Evolutionary conservation across 2,329 filamentous ascomycete species (phyloP).

Genomic region (Hypoxylon sp.): DNA sequence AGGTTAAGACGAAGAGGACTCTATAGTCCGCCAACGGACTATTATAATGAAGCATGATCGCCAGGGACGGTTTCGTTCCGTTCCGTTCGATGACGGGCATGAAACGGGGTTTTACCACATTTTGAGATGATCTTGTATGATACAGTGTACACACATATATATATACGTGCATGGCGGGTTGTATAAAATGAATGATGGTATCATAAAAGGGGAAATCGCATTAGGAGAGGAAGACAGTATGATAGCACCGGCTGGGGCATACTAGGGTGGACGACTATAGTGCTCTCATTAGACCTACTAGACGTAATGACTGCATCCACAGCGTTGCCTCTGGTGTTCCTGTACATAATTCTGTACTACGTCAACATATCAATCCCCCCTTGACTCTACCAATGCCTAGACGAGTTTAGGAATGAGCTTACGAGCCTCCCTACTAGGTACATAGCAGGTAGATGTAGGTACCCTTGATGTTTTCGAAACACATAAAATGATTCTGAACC

Average conservation of each 20-base stretch:
- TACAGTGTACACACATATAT: not conserved
- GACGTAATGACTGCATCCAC: not conserved
- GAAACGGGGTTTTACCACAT: not conserved
- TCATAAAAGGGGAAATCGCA: not conserved
- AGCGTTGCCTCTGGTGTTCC: constrained; percentile 10
- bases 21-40: constrained; percentile 57
- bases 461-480: not conserved
- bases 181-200: not conserved
- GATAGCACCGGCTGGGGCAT: not conserved
- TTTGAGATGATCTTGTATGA: not conserved
- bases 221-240: not conserved
- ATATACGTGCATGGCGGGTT: not conserved
- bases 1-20: constrained; percentile 77
- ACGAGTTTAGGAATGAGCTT: not conserved
- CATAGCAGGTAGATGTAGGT: no score
- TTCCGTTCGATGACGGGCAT: no score
- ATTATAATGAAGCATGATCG: no score
- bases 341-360: not conserved
- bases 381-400: not conserved
- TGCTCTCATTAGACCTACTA: not conserved
- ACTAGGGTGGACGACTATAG: not conserved
- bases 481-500: not conserved
- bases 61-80: no score
- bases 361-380: constrained; percentile 21
- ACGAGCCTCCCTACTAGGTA: not conserved